These are phyloP conservation scores for Colletotrichum tofieldiae DNA, from an alignment of 2,329 filamentous ascomycete species.

Conservation along the genomic window DNA sequence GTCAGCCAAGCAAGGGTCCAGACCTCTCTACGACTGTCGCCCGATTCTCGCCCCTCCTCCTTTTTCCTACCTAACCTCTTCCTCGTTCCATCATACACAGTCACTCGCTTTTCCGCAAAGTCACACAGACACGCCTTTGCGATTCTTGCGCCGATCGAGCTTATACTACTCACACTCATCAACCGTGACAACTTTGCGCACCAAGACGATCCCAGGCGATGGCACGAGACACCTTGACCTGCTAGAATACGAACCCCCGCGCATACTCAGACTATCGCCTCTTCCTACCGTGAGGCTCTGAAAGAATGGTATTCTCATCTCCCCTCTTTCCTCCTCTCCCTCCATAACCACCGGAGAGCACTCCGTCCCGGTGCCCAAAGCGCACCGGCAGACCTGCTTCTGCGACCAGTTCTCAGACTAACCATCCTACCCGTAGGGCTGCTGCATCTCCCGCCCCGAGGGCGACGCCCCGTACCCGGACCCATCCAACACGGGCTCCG, in stretches of 20 bases:
- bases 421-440: slow-evolving; percentile 63
- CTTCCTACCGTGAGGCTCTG: not conserved
- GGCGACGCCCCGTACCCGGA: slow-evolving; percentile 70
- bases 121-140: not conserved
- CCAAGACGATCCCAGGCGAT: slow-evolving; percentile 23
- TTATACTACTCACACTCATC: not conserved
- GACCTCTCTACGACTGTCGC: slow-evolving; percentile 18
- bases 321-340: not conserved
- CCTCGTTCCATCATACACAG: not conserved
- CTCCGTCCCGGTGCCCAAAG: not conserved
- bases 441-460: slow-evolving; percentile 69
- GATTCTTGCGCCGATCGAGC: not conserved
- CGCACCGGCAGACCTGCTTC: slow-evolving; percentile 2
- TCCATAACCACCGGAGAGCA: not conserved
- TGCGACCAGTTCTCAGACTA: slow-evolving; percentile 1
- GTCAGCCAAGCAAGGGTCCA: slow-evolving; percentile 15
- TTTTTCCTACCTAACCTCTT: not conserved
- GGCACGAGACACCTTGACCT: slow-evolving; percentile 16
- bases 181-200: not conserved
- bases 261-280: not conserved
- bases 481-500: slow-evolving; percentile 64
- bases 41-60: slow-evolving; percentile 9
- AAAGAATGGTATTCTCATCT: slow-evolving; percentile 26
- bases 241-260: slow-evolving; percentile 17
- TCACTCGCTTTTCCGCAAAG: not conserved